Evolutionary conservation across 129 eudicot genomes (phyloP), one percentile per base, ranked within the genome.

Genomic region (Apium graveolens): DNA sequence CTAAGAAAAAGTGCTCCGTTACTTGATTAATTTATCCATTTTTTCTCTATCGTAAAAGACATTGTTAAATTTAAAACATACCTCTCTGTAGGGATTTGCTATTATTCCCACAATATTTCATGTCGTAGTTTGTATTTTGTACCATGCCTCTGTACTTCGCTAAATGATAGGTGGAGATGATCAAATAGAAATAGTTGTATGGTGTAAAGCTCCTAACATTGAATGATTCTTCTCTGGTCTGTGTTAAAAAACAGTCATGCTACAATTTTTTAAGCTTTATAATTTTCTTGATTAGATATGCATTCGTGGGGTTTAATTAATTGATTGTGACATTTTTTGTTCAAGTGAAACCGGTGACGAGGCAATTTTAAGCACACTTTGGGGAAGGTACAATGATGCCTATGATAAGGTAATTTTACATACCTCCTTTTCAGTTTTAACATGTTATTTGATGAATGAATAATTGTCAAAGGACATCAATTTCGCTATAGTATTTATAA

Each of bases 331-430:
- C 72, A 66, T 44, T 2, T 70, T 79, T 29, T 74, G 80, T 73
- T 86, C 57, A 80, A 94, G 98, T 84, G 98, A 94, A n/a, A 77
- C 77, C 70, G 98, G 98, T 44, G 96, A 90, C 80, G 99, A 96
- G 90, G 97, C 88, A 17, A 89, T 92, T 34, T 85, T 96, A 55
- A 82, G 83, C 57, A 70, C 88, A 34, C 86, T 96, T 44, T 92
- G 92, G 97, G 92, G 79, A 79, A 92, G 87, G 86, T 87, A 78
- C 82, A 86, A 77, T 78, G 86, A 79, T 82, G 82, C 95, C 76
- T 63, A 38, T 51, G 91, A 92, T 76, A 91, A 96, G 99, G 99
- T 94, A 85, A 75, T 78, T 76, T 60, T 71, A 31, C 46, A 20
- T 78, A 63, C 70, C 38, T 8, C 5, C 60, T 73, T 73, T 53